These are phyloP conservation scores for Eucalyptus guilfoylei DNA, from an alignment of 345 rosid species.

Conservation along the genomic window DNA sequence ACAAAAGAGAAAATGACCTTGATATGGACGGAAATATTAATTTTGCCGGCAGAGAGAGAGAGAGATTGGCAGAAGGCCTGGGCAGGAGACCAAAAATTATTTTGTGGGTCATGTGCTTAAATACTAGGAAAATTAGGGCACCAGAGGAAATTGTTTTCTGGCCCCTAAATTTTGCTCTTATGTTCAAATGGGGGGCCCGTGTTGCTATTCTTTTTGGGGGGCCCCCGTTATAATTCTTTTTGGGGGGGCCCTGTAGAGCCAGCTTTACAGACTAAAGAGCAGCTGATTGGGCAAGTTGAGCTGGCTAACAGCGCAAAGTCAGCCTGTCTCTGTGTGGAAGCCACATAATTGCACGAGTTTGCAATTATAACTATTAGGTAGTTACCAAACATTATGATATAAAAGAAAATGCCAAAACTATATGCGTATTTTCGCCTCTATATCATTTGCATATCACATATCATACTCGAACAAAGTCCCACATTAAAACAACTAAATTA, in stretches of 20 bases:
- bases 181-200: neutral
- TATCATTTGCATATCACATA: neutral
- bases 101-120: neutral
- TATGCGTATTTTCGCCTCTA: neutral
- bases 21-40: neutral
- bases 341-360: neutral
- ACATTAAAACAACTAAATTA: neutral
- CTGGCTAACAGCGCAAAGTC: neutral
- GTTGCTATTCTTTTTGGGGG: neutral
- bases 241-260: neutral
- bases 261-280: neutral
- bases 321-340: neutral
- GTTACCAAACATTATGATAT: neutral
- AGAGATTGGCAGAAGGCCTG: neutral
- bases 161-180: neutral
- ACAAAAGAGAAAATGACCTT: neutral
- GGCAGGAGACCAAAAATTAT: neutral
- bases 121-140: neutral
- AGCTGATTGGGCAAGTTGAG: neutral
- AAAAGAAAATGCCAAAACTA: neutral
- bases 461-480: neutral
- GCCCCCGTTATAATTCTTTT: neutral
- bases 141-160: neutral
- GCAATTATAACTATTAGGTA: neutral
- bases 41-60: neutral